Evolutionary conservation across 106 monocot genomes (phyloP).

Genomic region (Chionographis japonica): DNA sequence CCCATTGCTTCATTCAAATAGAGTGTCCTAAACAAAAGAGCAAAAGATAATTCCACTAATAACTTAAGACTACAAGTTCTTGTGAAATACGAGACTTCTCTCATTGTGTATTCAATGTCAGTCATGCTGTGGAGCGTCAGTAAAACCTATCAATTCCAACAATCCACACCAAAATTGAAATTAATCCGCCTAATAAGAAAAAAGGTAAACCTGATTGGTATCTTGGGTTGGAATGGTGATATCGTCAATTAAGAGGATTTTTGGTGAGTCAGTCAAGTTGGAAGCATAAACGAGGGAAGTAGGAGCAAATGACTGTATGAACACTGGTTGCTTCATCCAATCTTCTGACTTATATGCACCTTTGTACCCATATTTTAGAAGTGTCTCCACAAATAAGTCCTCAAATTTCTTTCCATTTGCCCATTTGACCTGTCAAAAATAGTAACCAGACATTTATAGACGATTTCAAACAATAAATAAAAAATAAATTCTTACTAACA

Average conservation of each 20-base stretch:
- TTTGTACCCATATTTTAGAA: constrained; percentile 84
- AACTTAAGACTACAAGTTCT: no score
- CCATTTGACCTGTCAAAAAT: constrained; percentile 79
- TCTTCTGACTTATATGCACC: constrained; percentile 77
- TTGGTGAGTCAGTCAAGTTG: constrained; percentile 84
- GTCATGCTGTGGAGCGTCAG: no score
- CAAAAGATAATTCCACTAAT: no score
- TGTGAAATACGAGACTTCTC: no score
- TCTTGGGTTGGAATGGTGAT: constrained; percentile 67
- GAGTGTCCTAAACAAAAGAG: no score
- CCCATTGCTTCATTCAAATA: no score
- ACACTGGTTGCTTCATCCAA: constrained; percentile 77
- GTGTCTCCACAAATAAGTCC: constrained; percentile 81
- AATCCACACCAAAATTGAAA: no score
- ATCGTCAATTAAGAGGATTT: constrained; percentile 79
- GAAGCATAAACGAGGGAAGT: constrained; percentile 77
- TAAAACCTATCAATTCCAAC: no score
- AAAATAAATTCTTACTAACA: neutral
- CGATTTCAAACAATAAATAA: neutral
- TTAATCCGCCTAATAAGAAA: neutral
- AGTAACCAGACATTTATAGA: neutral
- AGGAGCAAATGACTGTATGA: constrained; percentile 98
- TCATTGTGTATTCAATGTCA: no score
- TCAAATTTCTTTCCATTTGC: constrained; percentile 76
- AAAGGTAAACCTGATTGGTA: constrained; percentile 72